A percentile compares a stretch with the other conserved stretches of the same genome.
phyloP scores from a whole-genome alignment of 1,284 basidiomycete genomes.

The Anthracocystis walkeri region DNA sequence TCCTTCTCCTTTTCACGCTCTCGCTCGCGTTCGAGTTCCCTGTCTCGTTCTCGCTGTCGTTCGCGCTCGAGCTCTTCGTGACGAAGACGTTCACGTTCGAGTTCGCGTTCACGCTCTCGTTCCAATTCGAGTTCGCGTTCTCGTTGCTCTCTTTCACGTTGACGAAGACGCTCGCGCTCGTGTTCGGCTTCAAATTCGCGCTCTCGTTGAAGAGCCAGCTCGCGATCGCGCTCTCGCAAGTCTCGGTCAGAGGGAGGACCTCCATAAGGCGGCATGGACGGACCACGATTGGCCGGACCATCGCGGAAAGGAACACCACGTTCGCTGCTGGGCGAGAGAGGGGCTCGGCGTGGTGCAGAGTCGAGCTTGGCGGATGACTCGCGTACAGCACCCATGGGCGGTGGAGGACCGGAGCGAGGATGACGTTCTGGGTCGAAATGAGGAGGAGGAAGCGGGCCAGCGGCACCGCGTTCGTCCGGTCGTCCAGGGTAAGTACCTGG shows the following conservation, averaged over 20 bases:
- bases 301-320: constrained; percentile 29
- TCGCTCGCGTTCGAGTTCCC: constrained; percentile 37
- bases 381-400: constrained; percentile 25
- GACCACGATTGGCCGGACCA: constrained; percentile 22
- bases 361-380: constrained; percentile 30
- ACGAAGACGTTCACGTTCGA: constrained; percentile 18
- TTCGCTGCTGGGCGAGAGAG: constrained; percentile 39
- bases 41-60: constrained; percentile 23
- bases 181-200: constrained; percentile 32
- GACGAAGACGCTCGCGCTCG: constrained; percentile 34
- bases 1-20: constrained; percentile 44
- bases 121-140: constrained; percentile 31
- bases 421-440: constrained; percentile 44
- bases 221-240: constrained; percentile 30
- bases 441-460: constrained; percentile 14
- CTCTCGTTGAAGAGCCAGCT: constrained; percentile 29
- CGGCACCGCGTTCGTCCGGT: constrained; percentile 13
- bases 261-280: constrained; percentile 37
- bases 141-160: constrained; percentile 21
- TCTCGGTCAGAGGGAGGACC: constrained; percentile 28
- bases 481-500: constrained; percentile 12
- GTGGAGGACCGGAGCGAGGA: constrained; percentile 31
- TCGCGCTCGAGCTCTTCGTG: constrained; percentile 38
- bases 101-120: constrained; percentile 28
- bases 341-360: constrained; percentile 22